These are phyloP conservation scores for Globisporangium middletonii DNA, from an alignment of 352 stramenopile species.

Conservation along the genomic window DNA sequence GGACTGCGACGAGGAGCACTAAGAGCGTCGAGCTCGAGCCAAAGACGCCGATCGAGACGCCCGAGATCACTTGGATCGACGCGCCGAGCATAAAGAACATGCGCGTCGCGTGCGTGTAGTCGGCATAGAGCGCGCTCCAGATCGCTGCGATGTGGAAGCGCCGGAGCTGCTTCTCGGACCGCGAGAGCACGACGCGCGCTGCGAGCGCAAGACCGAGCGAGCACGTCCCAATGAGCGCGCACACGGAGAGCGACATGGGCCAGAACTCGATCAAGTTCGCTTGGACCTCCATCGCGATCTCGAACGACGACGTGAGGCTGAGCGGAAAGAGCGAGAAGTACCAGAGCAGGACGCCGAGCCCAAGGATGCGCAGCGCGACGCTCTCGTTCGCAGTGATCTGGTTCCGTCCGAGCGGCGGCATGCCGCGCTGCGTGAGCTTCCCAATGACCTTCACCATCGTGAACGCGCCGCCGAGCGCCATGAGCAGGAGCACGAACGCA, in stretches of 20 bases:
- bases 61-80: slow-evolving; percentile 22
- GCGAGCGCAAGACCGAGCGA: slow-evolving; percentile 13
- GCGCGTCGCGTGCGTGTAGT: slow-evolving; percentile 22
- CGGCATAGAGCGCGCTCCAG: slow-evolving; percentile 33
- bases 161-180: slow-evolving; percentile 20
- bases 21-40: slow-evolving; percentile 22
- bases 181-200: slow-evolving; percentile 12
- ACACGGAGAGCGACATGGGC: slow-evolving; percentile 14
- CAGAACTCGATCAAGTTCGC: slow-evolving; percentile 14
- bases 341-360: slow-evolving; percentile 33
- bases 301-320: slow-evolving; percentile 25
- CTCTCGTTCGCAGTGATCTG: slow-evolving; percentile 7
- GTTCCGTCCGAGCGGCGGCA: background rate
- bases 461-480: slow-evolving; percentile 16
- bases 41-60: slow-evolving; percentile 28
- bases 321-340: slow-evolving; percentile 36
- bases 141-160: slow-evolving; percentile 19
- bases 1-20: slow-evolving; percentile 23
- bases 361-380: slow-evolving; percentile 25
- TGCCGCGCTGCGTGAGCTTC: background rate
- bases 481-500: slow-evolving; percentile 18
- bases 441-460: slow-evolving; percentile 10
- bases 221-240: slow-evolving; percentile 21
- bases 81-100: slow-evolving; percentile 35
- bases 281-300: slow-evolving; percentile 21